Base-by-base conservation (phyloP, 257 asterid species). In the Solanum medicagineum region DNA sequence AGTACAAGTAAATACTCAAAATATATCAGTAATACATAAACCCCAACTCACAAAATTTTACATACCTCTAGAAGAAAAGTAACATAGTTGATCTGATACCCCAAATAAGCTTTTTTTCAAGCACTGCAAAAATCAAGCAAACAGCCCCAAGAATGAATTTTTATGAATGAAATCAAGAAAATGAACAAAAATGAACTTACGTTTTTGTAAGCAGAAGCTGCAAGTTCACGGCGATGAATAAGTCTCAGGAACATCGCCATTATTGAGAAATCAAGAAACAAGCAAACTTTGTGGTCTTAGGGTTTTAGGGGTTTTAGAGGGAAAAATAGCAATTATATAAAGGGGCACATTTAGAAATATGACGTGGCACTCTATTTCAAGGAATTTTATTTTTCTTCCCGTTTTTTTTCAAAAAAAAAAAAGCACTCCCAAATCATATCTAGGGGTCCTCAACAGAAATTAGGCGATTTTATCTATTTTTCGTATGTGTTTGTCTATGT, bases 41-140 rank as follows among this genome's bases (percentile, higher is more conserved):
- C 42, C 32, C 57, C 60, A 68, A 86, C 40, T 44, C 12, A 56
- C 54, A 68, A 55, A 53, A 4, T 59, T 81, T 60, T 83, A 54
- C 79, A 77, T 85, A 94, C 98, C 96, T 93, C 88, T 91, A 12
- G 97, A 83, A 57, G 98, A 89, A 87, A 90, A 94, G 85, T 82
- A 71, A 85, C 90, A 84, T 42, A 90, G 82, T 85, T 87, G 94
- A 57, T 89, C 83, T 47, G 90, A 83, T 84, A 92, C 84, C 80
- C 88, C 94, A 49, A 88, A 86, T 68, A 91, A 81, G 80, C 91
- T 94, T 49, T 68, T 91, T 80, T 87, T 87, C 55, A 83, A 71
- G 65, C 85, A 60, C 75, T 68, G 47, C 1, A 68, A 68, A 29
- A 32, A 68, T 68, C 20, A 68, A 15, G 6, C 13, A 68, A 68